These are phyloP conservation scores for Medicago lupulina DNA, from an alignment of 306 rosid genomes.

Conservation along the genomic window DNA sequence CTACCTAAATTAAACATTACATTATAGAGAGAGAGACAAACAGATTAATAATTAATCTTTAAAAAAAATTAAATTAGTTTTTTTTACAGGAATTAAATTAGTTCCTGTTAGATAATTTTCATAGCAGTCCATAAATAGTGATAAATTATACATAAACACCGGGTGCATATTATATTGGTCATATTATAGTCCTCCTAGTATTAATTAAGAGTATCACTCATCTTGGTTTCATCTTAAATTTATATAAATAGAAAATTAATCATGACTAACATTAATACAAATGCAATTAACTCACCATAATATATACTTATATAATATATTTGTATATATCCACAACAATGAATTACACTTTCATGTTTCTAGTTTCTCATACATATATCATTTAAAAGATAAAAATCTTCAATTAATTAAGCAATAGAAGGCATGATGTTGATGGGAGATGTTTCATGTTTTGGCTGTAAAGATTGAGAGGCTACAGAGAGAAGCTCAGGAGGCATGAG, in stretches of 20 bases:
- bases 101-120: too few relatives aligned
- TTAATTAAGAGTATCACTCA: too few relatives aligned
- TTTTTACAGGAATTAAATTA: too few relatives aligned
- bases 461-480: slow-evolving; percentile 57
- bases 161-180: too few relatives aligned
- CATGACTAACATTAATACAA: slow-evolving; percentile 11
- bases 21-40: too few relatives aligned
- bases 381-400: slow-evolving; percentile 8
- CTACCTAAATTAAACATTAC: too few relatives aligned
- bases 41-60: too few relatives aligned
- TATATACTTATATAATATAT: background rate
- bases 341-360: background rate
- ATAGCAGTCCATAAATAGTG: too few relatives aligned
- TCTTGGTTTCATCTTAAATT: too few relatives aligned
- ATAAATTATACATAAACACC: too few relatives aligned
- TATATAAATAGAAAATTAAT: slow-evolving; percentile 18
- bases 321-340: slow-evolving; percentile 12
- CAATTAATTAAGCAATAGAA: slow-evolving; percentile 29
- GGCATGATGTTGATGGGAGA: slow-evolving; percentile 22
- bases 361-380: slow-evolving; percentile 21
- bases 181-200: too few relatives aligned
- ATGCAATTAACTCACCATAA: slow-evolving; percentile 24
- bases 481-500: slow-evolving; percentile 57
- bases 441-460: slow-evolving; percentile 43
- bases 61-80: too few relatives aligned